A percentile compares a stretch with the other conserved stretches of the same genome.
phyloP scores from a whole-genome alignment of 192 early-diverging fungal genomes.

The Spizellomyces sp. region DNA sequence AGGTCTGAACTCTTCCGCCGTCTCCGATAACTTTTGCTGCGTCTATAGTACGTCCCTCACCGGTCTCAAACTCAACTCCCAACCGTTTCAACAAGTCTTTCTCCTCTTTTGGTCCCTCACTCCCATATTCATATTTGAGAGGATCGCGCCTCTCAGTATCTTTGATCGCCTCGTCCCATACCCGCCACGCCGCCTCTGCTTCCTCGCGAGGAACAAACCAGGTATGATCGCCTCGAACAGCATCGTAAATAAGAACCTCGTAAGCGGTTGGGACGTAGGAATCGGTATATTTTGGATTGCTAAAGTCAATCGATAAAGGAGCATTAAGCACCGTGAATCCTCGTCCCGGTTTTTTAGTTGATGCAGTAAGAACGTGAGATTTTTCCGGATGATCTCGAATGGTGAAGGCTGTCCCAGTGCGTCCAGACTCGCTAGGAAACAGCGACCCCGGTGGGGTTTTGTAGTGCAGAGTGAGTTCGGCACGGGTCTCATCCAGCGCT shows the following conservation, averaged over 20 bases:
- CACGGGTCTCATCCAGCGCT: constrained; percentile 81
- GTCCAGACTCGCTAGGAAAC: constrained; percentile 65
- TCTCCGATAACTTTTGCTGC: not conserved
- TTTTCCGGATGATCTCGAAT: constrained; percentile 82
- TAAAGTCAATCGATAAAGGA: constrained; percentile 79
- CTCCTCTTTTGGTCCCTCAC: constrained; percentile 70
- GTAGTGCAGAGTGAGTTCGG: constrained; percentile 85
- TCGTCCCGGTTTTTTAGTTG: constrained; percentile 82
- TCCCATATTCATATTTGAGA: constrained; percentile 70
- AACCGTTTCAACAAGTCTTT: constrained; percentile 64
- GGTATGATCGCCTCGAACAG: constrained; percentile 79
- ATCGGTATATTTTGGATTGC: constrained; percentile 56
- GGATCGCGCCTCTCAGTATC: constrained; percentile 51
- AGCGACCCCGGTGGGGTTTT: constrained; percentile 71
- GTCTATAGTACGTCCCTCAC: not conserved
- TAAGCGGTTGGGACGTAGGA: constrained; percentile 85
- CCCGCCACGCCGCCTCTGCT: constrained; percentile 84
- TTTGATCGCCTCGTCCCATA: constrained; percentile 76
- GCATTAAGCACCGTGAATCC: constrained; percentile 75
- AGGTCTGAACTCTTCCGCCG: too few species aligned
- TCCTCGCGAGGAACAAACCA: constrained; percentile 90
- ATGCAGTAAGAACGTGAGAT: constrained; percentile 83
- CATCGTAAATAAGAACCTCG: constrained; percentile 81
- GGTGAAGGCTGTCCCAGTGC: constrained; percentile 71
- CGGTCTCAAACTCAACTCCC: constrained; percentile 15